Evolutionary conservation across 305 asterid genomes (phyloP).

Genomic region (Fraxinus nigra): DNA sequence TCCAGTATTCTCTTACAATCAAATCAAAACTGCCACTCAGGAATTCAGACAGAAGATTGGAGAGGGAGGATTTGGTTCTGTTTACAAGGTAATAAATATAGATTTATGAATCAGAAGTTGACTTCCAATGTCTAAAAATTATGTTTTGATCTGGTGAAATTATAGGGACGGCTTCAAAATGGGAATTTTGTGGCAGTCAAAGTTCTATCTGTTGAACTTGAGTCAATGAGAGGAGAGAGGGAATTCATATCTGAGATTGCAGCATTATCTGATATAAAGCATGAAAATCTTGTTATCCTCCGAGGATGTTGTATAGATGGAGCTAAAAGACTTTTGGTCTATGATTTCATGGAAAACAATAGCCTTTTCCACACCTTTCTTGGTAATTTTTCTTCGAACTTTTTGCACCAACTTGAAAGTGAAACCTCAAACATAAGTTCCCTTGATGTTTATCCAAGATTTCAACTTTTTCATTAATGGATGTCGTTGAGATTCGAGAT

Average conservation of each 20-base stretch:
- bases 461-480: not conserved
- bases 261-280: slow-evolving; percentile 58
- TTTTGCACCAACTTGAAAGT: not conserved
- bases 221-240: slow-evolving; percentile 64
- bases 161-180: slow-evolving; percentile 56
- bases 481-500: not conserved
- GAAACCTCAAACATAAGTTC: not conserved
- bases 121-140: not conserved
- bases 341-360: slow-evolving; percentile 68
- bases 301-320: slow-evolving; percentile 73
- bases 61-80: slow-evolving; percentile 69
- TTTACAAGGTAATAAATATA: slow-evolving; percentile 54
- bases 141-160: slow-evolving; percentile 18
- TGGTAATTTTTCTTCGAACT: slow-evolving; percentile 31
- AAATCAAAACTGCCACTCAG: slow-evolving; percentile 56
- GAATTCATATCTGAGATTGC: slow-evolving; percentile 66
- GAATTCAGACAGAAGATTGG: slow-evolving; percentile 74
- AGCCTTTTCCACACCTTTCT: slow-evolving; percentile 56
- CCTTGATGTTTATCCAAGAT: not conserved
- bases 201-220: slow-evolving; percentile 49
- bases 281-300: slow-evolving; percentile 61
- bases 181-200: slow-evolving; percentile 60
- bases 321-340: slow-evolving; percentile 57
- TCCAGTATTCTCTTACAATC: slow-evolving; percentile 48
- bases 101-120: not conserved